Conservation (phyloP, 2,329 filamentous ascomycete species). For the Pseudopithomyces maydicus region DNA sequence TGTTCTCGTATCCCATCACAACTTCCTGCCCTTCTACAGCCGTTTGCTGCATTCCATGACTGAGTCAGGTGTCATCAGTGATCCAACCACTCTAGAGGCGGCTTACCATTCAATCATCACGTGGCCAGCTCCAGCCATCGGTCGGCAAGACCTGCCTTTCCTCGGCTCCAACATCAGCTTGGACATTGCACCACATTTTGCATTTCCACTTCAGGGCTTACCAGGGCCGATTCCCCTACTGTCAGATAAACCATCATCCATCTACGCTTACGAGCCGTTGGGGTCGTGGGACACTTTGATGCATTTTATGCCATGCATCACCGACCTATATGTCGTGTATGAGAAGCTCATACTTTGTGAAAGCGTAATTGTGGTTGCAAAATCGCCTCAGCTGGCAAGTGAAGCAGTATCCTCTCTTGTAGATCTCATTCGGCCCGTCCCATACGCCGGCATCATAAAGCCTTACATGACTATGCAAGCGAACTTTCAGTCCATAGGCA, state of each 20-base stretch:
- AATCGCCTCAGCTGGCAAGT: constrained; percentile 48
- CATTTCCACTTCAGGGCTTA: constrained; percentile 48
- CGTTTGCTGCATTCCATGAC: constrained; percentile 45
- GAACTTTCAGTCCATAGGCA: constrained; percentile 46
- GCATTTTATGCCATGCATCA: constrained; percentile 47
- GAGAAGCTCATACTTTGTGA: constrained; percentile 50
- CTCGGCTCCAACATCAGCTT: constrained; percentile 43
- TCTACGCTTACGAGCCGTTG: constrained; percentile 48
- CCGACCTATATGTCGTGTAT: constrained; percentile 47
- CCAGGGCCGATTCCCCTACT: constrained; percentile 34
- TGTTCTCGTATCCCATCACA: constrained; percentile 48
- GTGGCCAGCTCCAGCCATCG: constrained; percentile 44
- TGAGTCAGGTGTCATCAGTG: constrained; percentile 41
- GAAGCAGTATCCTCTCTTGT: constrained; percentile 47
- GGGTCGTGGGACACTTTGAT: constrained; percentile 47
- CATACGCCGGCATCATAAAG: constrained; percentile 46
- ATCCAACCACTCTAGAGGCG: constrained; percentile 45
- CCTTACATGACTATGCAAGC: constrained; percentile 53
- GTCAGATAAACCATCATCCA: constrained; percentile 36
- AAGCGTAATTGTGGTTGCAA: constrained; percentile 46
- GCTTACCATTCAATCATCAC: constrained; percentile 43
- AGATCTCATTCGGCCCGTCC: constrained; percentile 47
- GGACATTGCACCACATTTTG: constrained; percentile 48
- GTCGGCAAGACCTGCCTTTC: constrained; percentile 46
- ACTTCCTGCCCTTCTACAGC: constrained; percentile 45